A percentile compares a stretch with the other conserved stretches of the same genome.
These are phyloP conservation scores for Chrysophaeum taylorii DNA, from an alignment of 352 stramenopile species.

Conservation along the genomic window DNA sequence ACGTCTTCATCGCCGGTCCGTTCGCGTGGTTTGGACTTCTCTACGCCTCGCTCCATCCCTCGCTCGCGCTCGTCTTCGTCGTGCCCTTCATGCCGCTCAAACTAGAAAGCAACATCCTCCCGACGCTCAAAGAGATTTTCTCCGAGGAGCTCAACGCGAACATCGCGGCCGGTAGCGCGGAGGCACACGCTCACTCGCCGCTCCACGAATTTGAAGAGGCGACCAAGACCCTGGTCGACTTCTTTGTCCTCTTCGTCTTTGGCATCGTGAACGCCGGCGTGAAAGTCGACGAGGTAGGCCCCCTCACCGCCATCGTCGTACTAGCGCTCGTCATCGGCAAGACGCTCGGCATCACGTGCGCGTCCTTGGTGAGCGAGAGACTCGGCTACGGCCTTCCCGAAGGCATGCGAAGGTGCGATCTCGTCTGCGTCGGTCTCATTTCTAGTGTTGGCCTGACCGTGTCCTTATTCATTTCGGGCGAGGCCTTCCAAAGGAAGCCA, in stretches of 20 bases:
- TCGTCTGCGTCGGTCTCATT: background rate
- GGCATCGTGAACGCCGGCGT: background rate
- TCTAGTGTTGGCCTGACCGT: background rate
- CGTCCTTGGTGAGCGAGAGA: background rate
- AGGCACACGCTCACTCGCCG: background rate
- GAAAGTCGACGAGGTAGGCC: background rate
- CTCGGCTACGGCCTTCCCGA: background rate
- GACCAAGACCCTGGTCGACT: background rate
- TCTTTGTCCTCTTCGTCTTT: background rate
- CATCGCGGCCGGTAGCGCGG: background rate
- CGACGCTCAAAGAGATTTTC: no score
- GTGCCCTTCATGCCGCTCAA: constrained; percentile 12
- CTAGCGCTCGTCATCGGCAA: background rate
- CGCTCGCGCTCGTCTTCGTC: constrained; percentile 10
- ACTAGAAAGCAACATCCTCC: background rate
- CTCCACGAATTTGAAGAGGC: background rate
- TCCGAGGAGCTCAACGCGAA: background rate
- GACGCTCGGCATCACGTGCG: background rate
- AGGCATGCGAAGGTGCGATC: background rate
- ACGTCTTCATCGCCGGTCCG: constrained; percentile 9
- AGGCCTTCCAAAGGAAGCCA: background rate
- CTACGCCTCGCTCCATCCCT: background rate
- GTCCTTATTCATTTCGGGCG: background rate
- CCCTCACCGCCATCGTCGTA: background rate
- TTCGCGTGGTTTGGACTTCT: constrained; percentile 13